Conservation (phyloP, 345 rosid species). For the Citrus trifoliata region DNA sequence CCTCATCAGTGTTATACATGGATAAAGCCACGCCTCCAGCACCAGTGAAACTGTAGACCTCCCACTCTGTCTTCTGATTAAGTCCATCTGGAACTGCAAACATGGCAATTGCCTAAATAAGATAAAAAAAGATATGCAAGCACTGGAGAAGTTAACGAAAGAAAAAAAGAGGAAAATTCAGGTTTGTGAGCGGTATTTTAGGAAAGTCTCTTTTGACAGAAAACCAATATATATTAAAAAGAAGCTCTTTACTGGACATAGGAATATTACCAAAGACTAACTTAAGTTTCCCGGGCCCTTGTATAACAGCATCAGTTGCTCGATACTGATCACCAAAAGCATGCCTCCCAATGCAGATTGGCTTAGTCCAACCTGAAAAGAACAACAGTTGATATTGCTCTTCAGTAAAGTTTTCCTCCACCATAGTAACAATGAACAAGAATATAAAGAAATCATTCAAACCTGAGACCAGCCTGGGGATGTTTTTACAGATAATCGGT, state of each 20-base stretch:
- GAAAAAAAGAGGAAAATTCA: background rate
- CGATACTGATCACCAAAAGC: constrained; percentile 96
- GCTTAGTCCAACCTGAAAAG: constrained; percentile 80
- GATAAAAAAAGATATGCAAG: background rate
- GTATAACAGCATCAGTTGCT: constrained; percentile 77
- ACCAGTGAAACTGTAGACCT: constrained; percentile 74
- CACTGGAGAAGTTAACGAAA: background rate
- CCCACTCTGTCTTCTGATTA: constrained; percentile 55
- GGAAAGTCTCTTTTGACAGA: background rate
- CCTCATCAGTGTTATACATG: constrained; percentile 98
- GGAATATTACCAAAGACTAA: constrained; percentile 59
- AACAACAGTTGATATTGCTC: background rate
- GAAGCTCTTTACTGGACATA: background rate
- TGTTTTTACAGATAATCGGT: constrained; percentile 79
- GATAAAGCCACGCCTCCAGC: constrained; percentile 86
- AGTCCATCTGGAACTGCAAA: constrained; percentile 66
- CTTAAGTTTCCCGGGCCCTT: constrained; percentile 72
- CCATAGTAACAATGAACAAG: background rate
- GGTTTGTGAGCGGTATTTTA: background rate
- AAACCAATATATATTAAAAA: background rate
- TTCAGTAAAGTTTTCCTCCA: no score
- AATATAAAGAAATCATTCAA: constrained; percentile 7
- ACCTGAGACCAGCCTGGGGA: constrained; percentile 86
- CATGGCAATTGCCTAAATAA: constrained; percentile 5
- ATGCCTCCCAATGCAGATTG: constrained; percentile 98